phyloP scores from a whole-genome alignment of 306 rosid genomes.

The Parietaria judaica region DNA sequence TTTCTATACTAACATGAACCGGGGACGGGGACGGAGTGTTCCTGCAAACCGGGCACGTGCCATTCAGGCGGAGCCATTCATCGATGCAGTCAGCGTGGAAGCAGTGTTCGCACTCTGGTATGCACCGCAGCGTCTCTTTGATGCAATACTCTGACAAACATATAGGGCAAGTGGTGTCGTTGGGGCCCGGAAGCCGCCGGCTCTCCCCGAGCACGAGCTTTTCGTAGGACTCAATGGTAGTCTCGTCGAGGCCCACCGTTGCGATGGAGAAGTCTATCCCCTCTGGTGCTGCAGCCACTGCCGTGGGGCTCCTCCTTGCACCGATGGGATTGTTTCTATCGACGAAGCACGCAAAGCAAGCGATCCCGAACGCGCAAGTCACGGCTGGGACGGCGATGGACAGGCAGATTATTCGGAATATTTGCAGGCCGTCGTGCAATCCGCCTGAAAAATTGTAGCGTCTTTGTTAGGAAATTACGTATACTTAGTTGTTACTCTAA shows the following conservation, averaged over 20 bases:
- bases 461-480: too few species aligned
- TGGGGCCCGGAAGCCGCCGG: constrained; percentile 46
- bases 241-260: constrained; percentile 44
- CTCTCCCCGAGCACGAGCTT: constrained; percentile 65
- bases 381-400: constrained; percentile 38
- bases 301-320: constrained; percentile 7
- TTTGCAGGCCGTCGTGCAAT: constrained; percentile 11
- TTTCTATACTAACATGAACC: constrained; percentile 12
- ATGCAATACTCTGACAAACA: constrained; percentile 56
- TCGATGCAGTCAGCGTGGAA: constrained; percentile 70
- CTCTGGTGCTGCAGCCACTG: constrained; percentile 29
- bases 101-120: constrained; percentile 69
- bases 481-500: too few species aligned
- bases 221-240: constrained; percentile 55
- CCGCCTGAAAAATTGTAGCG: constrained; percentile 24
- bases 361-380: constrained; percentile 29
- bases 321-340: constrained; percentile 11
- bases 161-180: constrained; percentile 48
- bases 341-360: constrained; percentile 30
- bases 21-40: constrained; percentile 46
- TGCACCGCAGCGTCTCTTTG: constrained; percentile 59
- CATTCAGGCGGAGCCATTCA: constrained; percentile 55
- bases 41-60: constrained; percentile 62
- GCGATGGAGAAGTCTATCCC: constrained; percentile 4
- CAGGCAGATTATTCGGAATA: constrained; percentile 41